Base-by-base conservation (phyloP, 2,329 filamentous ascomycete species). In the Daldinia sp. region DNA sequence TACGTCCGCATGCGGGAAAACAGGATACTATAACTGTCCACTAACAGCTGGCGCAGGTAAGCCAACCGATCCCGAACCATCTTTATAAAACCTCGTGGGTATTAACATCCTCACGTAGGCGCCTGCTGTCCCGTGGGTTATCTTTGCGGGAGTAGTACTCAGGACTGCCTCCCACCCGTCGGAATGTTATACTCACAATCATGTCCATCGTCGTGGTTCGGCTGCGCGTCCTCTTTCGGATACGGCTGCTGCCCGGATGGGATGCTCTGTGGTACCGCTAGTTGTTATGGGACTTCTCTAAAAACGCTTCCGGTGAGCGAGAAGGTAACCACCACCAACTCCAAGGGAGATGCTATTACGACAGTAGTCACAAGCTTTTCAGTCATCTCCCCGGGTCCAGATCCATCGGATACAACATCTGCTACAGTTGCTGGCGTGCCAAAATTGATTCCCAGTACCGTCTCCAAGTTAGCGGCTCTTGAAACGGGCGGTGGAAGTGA, bases 241-340 rank as follows among this genome's bases (percentile, higher is more conserved):
- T 85, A 82, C 64, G 87, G 87, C 0, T 89, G 87, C 69, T 89
- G 87, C 73, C 77, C 76, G 2, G 81, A 76, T 53, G 83, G 83
- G 4, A 82, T 85, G 80, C 83, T 76, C 28, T 89, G 87, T 72
- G 86, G 81, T 2, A 60, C 75, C 1, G 77, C 74, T 18, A 76
- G 74, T 13, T 89, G 87, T 72, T 88, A 86, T 65, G 79, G 82
- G 1, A 86, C 83, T 0, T 78, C 77, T 0, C 81, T 84, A 1
- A 74, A 79, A 1, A 87, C 85, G 0, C 77, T 80, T n/a, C 83
- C 81, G 1, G 74, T 84, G 6, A 82, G 82, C 0, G 77, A 80
- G 39, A 80, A 80, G 0, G 71, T 82, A 10, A 87, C 85, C 1
- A 85, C 82, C 0, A 86, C 83, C 0, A 77, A 82, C 39, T 78